Evolutionary conservation across 768 basidiomycete species (phyloP).

Genomic region (Thelephora aurantiotincta): DNA sequence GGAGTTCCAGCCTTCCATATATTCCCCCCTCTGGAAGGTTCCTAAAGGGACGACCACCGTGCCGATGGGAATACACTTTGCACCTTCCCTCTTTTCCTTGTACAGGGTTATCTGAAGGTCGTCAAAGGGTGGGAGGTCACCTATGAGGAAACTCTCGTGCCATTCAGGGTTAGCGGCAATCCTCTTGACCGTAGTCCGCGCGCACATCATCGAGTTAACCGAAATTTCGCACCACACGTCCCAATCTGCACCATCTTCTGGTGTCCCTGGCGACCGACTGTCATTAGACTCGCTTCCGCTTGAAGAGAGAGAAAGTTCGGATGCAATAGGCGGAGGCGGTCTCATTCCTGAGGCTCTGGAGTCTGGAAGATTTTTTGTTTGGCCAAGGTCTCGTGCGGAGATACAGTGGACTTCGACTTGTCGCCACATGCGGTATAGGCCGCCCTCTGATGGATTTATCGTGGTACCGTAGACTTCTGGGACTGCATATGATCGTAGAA

Average conservation of each 20-base stretch:
- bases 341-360: not conserved
- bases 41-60: slow-evolving; percentile 46
- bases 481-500: slow-evolving; percentile 67
- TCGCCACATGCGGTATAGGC: slow-evolving; percentile 80
- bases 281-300: no score
- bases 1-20: slow-evolving; percentile 78
- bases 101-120: slow-evolving; percentile 53
- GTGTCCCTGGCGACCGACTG: no score
- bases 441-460: slow-evolving; percentile 43
- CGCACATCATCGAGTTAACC: slow-evolving; percentile 51
- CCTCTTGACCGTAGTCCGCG: slow-evolving; percentile 62
- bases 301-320: no score
- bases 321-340: not conserved
- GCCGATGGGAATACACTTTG: slow-evolving; percentile 45
- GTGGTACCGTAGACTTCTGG: slow-evolving; percentile 66
- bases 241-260: slow-evolving; percentile 30
- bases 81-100: slow-evolving; percentile 44
- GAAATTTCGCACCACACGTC: slow-evolving; percentile 74
- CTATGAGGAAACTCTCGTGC: slow-evolving; percentile 67
- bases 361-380: slow-evolving; percentile 23
- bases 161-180: slow-evolving; percentile 58
- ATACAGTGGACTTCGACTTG: slow-evolving; percentile 61
- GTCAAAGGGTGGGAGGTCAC: slow-evolving; percentile 70
- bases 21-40: slow-evolving; percentile 62
- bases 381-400: slow-evolving; percentile 63